phyloP scores from a whole-genome alignment of 108 stramenopile species.

The Skeletonema marinoi region DNA sequence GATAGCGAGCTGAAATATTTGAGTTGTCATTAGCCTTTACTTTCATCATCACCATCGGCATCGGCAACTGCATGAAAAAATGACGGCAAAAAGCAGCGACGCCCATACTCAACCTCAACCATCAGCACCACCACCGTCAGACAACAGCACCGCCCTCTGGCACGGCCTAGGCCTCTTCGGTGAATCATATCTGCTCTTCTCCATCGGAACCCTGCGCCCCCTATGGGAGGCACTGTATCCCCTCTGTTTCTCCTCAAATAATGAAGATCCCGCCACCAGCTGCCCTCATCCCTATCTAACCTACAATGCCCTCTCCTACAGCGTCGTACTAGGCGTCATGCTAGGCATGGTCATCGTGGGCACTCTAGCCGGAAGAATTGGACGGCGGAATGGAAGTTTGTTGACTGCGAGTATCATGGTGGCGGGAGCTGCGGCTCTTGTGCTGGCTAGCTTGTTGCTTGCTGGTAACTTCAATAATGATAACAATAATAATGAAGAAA shows the following conservation, averaged over 20 bases:
- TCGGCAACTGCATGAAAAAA: too few relatives aligned
- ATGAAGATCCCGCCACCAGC: not conserved
- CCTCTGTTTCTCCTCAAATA: constrained; percentile 33
- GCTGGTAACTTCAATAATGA: not conserved
- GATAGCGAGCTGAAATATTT: too few relatives aligned
- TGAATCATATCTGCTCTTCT: constrained; percentile 80
- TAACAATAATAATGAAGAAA: not conserved
- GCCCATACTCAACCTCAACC: too few relatives aligned
- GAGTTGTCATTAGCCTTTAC: too few relatives aligned
- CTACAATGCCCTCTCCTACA: constrained; percentile 53
- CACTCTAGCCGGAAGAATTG: constrained; percentile 49
- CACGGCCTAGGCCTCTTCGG: constrained; percentile 83
- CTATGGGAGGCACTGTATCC: constrained; percentile 65
- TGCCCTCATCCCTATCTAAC: constrained; percentile 28
- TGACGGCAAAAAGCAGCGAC: not conserved
- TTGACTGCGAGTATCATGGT: constrained; percentile 64
- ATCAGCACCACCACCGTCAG: not conserved
- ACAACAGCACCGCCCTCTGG: constrained; percentile 32
- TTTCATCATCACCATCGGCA: too few relatives aligned
- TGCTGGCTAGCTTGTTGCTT: not conserved
- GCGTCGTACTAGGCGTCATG: constrained; percentile 69
- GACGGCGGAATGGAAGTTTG: constrained; percentile 61
- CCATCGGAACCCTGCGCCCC: constrained; percentile 69
- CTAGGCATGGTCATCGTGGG: constrained; percentile 68
- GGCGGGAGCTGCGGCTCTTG: not conserved